phyloP scores from a whole-genome alignment of 2,329 filamentous ascomycete genomes.

The Pseudogymnoascus sp. region DNA sequence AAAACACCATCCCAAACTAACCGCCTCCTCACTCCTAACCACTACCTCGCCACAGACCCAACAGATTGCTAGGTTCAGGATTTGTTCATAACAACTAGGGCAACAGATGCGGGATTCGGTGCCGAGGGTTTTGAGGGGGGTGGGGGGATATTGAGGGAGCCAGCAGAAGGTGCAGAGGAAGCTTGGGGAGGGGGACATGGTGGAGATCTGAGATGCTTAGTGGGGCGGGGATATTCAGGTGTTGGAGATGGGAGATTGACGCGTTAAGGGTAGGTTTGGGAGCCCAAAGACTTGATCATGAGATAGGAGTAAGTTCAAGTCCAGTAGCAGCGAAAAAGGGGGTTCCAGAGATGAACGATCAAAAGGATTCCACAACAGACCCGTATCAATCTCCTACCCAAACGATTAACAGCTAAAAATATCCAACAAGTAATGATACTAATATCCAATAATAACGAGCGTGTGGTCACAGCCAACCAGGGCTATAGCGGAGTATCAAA shows the following conservation, averaged over 20 bases:
- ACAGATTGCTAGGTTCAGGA: slow-evolving; percentile 47
- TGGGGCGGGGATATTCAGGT: neutral
- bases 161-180: slow-evolving; percentile 52
- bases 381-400: neutral
- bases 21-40: slow-evolving; percentile 43
- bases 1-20: slow-evolving; percentile 53
- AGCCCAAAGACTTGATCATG: too few species aligned
- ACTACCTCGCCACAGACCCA: slow-evolving; percentile 50
- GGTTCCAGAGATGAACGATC: neutral
- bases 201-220: neutral
- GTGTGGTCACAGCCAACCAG: neutral
- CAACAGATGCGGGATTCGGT: slow-evolving; percentile 41
- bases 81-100: slow-evolving; percentile 35
- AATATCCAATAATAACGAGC: neutral
- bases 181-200: neutral
- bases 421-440: neutral
- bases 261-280: too few species aligned
- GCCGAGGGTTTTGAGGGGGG: slow-evolving; percentile 34
- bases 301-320: neutral
- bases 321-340: neutral
- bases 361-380: neutral
- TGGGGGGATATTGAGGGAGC: slow-evolving; percentile 31
- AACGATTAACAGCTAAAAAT: neutral
- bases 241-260: neutral
- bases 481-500: neutral